Evolutionary conservation across 2,329 filamentous ascomycete species (phyloP).

Genomic region (Arthrobotrys entomopaga): DNA sequence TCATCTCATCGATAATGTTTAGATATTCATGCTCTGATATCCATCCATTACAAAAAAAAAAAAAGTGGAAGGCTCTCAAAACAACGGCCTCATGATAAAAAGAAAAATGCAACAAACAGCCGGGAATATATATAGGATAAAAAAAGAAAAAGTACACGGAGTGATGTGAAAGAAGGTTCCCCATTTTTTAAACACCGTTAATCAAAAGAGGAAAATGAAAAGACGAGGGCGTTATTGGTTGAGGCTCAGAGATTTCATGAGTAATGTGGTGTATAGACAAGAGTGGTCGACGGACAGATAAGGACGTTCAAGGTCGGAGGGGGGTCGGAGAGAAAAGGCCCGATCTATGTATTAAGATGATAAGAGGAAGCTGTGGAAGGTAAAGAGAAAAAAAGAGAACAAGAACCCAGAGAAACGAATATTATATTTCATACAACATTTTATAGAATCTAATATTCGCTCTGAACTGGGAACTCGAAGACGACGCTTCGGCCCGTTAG

Average conservation of each 20-base stretch:
- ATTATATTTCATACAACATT: conserved; percentile 51
- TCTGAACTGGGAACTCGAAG: conserved; percentile 94
- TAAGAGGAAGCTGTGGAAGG: conserved; percentile 16
- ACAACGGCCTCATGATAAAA: conserved; percentile 31
- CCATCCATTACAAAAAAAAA: conserved; percentile 56
- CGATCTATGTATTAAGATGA: conserved; percentile 51
- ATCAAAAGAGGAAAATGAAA: conserved; percentile 52
- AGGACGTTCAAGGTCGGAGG: conserved; percentile 33
- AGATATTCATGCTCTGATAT: conserved; percentile 55
- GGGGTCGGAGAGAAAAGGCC: conserved; percentile 18
- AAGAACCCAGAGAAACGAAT: conserved; percentile 33
- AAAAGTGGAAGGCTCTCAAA: conserved; percentile 39
- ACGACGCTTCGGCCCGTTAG: conserved; percentile 94
- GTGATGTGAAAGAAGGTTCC: conserved; percentile 49
- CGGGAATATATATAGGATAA: conserved; percentile 55
- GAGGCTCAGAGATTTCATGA: conserved; percentile 29
- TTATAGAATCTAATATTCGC: conserved; percentile 73
- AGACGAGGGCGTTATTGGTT: conserved; percentile 26
- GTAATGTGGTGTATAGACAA: conserved; percentile 32
- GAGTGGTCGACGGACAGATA: conserved; percentile 16
- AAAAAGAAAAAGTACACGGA: conserved; percentile 53
- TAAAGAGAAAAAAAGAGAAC: conserved; percentile 22
- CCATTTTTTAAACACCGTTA: conserved; percentile 55
- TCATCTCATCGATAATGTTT: conserved; percentile 24
- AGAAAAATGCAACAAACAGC: conserved; percentile 42